Conservation (phyloP, 352 stramenopile species). For the Pythium sp. region DNA sequence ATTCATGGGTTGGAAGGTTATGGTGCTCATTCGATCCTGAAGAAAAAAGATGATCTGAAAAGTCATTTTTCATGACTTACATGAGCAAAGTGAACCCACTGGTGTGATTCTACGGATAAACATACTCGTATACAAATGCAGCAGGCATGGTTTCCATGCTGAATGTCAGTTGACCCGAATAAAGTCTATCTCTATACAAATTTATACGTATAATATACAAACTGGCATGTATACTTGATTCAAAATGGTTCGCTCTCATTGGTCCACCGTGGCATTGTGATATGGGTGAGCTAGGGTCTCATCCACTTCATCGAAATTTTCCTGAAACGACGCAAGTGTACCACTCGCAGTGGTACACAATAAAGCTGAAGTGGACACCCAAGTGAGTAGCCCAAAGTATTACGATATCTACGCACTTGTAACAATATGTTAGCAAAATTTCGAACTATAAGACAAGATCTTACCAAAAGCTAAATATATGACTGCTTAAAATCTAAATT, state of each 20-base stretch:
- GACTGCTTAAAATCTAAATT: no score
- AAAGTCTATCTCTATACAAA: neutral
- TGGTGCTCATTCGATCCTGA: neutral
- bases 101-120: neutral
- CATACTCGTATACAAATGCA: no score
- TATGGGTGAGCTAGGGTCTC: neutral
- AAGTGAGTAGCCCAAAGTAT: no score
- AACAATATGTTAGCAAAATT: no score
- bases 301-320: constrained; percentile 1
- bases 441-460: no score
- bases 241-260: neutral
- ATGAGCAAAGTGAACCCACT: neutral
- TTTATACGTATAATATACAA: neutral
- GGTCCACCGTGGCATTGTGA: neutral
- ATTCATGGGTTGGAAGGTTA: neutral
- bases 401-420: no score
- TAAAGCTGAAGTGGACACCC: neutral
- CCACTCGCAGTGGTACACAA: neutral
- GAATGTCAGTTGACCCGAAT: neutral
- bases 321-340: neutral
- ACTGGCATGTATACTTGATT: neutral
- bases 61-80: neutral
- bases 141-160: no score
- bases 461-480: no score
- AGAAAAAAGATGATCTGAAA: neutral